Percentiles rank a stretch among this genome's conserved stretches.
Evolutionary conservation across 1,284 basidiomycete genomes (phyloP).

Genomic region (Puccinia coronata): DNA sequence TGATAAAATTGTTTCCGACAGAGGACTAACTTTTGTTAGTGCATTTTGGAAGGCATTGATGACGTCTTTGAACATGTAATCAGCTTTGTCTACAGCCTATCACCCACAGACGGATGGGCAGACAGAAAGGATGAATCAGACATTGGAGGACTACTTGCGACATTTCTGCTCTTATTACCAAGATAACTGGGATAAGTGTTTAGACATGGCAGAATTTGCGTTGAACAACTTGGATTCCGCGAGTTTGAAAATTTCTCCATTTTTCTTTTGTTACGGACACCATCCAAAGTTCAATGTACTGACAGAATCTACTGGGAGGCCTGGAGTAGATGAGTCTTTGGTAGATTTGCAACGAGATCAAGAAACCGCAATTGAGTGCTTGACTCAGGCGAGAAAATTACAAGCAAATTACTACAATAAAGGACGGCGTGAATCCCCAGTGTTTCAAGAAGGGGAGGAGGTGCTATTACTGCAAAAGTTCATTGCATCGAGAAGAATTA

Average conservation of each 20-base stretch:
- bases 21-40: conserved; percentile 1
- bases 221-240: conserved; percentile 42
- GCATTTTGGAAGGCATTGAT: conserved; percentile 10
- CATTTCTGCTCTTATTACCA: conserved; percentile 50
- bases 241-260: conserved; percentile 60
- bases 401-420: neutral
- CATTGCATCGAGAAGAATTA: neutral
- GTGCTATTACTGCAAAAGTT: conserved; percentile 5
- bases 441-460: neutral
- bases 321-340: conserved; percentile 1
- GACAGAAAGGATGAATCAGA: neutral
- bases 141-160: conserved; percentile 51
- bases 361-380: neutral
- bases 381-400: neutral
- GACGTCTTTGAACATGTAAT: neutral
- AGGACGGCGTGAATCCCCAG: too few relatives aligned
- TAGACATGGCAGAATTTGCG: conserved; percentile 59
- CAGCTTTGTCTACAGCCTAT: conserved; percentile 17
- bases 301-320: conserved; percentile 3
- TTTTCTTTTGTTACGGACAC: conserved; percentile 61
- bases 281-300: conserved; percentile 55
- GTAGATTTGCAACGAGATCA: neutral
- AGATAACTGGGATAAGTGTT: conserved; percentile 55
- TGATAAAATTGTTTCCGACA: conserved; percentile 9
- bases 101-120: conserved; percentile 41